These are phyloP conservation scores for Malus sylvestris DNA, from an alignment of 306 rosid species.

Conservation along the genomic window DNA sequence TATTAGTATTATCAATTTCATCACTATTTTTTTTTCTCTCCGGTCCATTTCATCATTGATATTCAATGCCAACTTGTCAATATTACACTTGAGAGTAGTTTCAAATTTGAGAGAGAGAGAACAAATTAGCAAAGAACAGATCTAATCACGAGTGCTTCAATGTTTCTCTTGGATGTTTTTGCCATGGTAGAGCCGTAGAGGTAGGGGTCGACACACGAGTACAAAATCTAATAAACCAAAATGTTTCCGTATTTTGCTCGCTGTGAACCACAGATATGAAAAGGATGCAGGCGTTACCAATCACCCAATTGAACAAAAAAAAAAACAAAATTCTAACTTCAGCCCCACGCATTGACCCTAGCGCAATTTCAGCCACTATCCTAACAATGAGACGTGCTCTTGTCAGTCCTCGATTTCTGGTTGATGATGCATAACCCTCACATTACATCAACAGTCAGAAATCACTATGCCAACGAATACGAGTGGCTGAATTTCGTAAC, in stretches of 20 bases:
- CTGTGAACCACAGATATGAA: not conserved
- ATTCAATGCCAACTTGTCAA: not conserved
- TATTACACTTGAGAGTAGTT: not conserved
- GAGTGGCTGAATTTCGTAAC: not conserved
- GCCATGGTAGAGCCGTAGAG: not conserved
- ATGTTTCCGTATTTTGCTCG: not conserved
- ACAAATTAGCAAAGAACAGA: not conserved
- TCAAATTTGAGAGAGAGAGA: not conserved
- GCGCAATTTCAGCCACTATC: not conserved
- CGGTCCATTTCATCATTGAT: not conserved
- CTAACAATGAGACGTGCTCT: not conserved
- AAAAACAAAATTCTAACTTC: not conserved
- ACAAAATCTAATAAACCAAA: not conserved
- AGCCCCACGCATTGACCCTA: not conserved
- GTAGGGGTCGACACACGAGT: not conserved
- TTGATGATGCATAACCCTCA: not conserved
- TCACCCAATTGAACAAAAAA: not conserved
- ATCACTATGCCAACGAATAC: not conserved
- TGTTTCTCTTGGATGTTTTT: not conserved
- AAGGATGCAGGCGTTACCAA: not conserved
- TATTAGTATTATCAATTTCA: too few relatives aligned
- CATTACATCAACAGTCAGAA: not conserved
- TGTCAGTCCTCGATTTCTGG: not conserved
- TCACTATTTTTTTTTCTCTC: not conserved
- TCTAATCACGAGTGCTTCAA: not conserved